A percentile compares a stretch with the other conserved stretches of the same genome.
phyloP scores from a whole-genome alignment of 331 rosid species.

The Pyrus hybrid region DNA sequence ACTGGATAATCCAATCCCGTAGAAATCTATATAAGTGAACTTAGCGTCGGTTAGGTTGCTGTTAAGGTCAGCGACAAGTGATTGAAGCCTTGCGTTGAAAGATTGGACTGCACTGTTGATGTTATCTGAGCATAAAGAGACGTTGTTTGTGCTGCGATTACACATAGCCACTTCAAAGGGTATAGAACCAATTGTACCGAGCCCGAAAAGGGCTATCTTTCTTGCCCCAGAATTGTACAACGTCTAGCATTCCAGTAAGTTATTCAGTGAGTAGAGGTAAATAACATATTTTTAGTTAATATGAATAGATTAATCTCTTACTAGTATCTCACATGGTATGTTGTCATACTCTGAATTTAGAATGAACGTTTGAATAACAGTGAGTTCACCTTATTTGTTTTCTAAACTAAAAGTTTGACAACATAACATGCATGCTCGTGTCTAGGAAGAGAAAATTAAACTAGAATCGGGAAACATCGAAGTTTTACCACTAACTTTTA shows the following conservation, averaged over 20 bases:
- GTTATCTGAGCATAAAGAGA: not conserved
- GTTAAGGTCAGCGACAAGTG: constrained; percentile 9
- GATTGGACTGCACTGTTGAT: constrained; percentile 12
- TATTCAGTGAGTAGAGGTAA: not conserved
- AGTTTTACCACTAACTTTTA: not conserved
- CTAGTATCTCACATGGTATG: too few relatives aligned
- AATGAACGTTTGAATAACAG: too few relatives aligned
- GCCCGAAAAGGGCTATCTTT: constrained; percentile 15
- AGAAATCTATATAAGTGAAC: constrained; percentile 10
- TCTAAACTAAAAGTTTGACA: too few relatives aligned
- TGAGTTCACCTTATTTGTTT: too few relatives aligned
- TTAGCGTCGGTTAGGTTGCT: not conserved
- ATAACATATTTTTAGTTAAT: not conserved
- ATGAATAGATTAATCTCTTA: too few relatives aligned
- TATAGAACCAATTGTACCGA: constrained; percentile 13
- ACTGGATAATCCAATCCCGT: not conserved
- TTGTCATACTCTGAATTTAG: too few relatives aligned
- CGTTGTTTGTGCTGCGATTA: not conserved
- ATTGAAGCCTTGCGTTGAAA: constrained; percentile 13
- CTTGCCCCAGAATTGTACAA: constrained; percentile 15
- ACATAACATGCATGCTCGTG: not conserved
- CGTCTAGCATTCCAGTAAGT: not conserved
- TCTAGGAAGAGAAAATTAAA: not conserved
- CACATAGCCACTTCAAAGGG: not conserved
- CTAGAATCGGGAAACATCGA: not conserved